Evolutionary conservation across 768 basidiomycete species (phyloP).

Genomic region (Crucibulum laeve): DNA sequence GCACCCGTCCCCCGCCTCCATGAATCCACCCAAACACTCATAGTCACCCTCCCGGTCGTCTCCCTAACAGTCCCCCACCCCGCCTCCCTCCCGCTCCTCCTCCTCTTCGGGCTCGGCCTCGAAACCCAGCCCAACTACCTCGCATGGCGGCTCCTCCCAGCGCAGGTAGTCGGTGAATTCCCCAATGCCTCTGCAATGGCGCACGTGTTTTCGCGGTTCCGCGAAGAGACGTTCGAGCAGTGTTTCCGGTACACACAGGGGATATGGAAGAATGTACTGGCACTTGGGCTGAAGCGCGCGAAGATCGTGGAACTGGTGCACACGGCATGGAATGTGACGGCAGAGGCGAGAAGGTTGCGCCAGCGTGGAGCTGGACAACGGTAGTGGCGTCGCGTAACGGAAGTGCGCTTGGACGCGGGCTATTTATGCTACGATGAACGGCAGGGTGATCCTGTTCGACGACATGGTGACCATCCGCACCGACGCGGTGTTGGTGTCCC

Average conservation of each 20-base stretch:
- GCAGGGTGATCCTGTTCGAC: too few species aligned
- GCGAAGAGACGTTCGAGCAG: slow-evolving; percentile 31
- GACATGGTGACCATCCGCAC: too few species aligned
- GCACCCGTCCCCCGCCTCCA: slow-evolving; percentile 23
- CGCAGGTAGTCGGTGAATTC: slow-evolving; percentile 52
- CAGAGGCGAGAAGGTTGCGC: slow-evolving; percentile 49
- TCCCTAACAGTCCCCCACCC: slow-evolving; percentile 47
- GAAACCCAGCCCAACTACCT: slow-evolving; percentile 44
- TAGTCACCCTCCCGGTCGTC: slow-evolving; percentile 51
- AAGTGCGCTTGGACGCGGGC: too few species aligned
- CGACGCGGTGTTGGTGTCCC: too few species aligned
- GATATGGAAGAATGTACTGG: slow-evolving; percentile 63
- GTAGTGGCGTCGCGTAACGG: background rate
- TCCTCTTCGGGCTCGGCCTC: slow-evolving; percentile 54
- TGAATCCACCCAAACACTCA: slow-evolving; percentile 16
- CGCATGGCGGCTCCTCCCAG: slow-evolving; percentile 50
- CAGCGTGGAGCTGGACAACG: slow-evolving; percentile 10
- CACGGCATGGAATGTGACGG: slow-evolving; percentile 71
- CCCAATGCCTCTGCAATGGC: slow-evolving; percentile 60
- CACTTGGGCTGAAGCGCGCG: slow-evolving; percentile 43
- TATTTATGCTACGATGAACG: too few species aligned
- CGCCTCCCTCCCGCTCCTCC: slow-evolving; percentile 48
- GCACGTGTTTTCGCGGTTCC: slow-evolving; percentile 36
- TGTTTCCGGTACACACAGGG: slow-evolving; percentile 45
- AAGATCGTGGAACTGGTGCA: slow-evolving; percentile 43